Evolutionary conservation across 2,329 filamentous ascomycete genomes (phyloP), one percentile per base, ranked within the genome.

Genomic region (Endoconidiophora laricicola): DNA sequence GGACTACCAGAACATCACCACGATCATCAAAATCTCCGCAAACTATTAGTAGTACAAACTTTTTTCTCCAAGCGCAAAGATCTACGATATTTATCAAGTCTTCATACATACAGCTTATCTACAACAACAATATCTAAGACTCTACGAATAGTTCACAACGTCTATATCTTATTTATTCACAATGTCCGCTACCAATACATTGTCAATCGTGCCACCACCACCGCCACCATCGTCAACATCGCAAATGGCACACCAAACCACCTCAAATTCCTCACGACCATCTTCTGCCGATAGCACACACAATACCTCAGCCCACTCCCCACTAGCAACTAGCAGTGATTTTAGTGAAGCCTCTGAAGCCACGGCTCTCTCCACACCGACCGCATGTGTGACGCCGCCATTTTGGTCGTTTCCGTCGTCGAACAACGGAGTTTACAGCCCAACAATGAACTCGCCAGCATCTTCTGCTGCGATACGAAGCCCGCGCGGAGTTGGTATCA

Each of bases 381-480:
- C 29, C 29, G 48, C 29, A 16, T 53, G 51, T 42, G 26, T 42
- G 4, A 20, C 51, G 20, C 51, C 51, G 6, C 42, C 51, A 18
- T 53, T 53, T n/a, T 53, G 51, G 51, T 50, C 23, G 24, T 20
- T 49, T 9, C 47, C 51, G 10, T 5, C 47, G 6, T 29, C 47
- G 20, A 33, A 33, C 29, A 33, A 33, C 29, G 29, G 5, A 12
- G 23, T 37, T 26, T 18, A 26, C 29, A 39, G 39, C 20, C 38
- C 46, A 23, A 2, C 29, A 33, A 33, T 33, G 29, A 33, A 33
- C 29, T 33, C 29, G 2, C 29, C 29, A 12, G 29, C 7, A 33
- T 33, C 29, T 33, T 33, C 29, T 33, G 12, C 7, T 12, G 29
- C 29, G 12, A 6, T 33, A 33, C 29, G 29, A 33, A 46, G 44